Base-by-base conservation (phyloP, 2,329 filamentous ascomycete species). In the Byssothecium circinans region DNA sequence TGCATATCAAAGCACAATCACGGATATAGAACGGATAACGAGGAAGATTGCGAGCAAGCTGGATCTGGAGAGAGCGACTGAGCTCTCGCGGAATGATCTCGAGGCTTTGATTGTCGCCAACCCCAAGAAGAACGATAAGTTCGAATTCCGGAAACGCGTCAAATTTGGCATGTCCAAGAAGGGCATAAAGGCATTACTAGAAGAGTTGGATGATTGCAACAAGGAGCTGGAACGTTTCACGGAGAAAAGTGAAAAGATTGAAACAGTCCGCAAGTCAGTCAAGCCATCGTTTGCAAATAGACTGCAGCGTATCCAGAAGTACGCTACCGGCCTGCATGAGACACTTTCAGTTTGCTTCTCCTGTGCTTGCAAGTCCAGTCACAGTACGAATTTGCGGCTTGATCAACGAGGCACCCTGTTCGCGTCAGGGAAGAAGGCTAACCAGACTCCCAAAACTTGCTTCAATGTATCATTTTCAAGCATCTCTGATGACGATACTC, bases 161-260 rank as follows among this genome's bases (percentile, higher is more conserved):
- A 57, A 57, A 5, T 71, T 71, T 43, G 64, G 64, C 3, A 71
- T 70, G 67, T 64, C 53, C 33, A 72, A 70, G 49, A 70, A 69
- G 47, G 64, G 52, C 14, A 63, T 72, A 37, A 70, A 69, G 40
- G 57, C 55, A 18, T 48, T 70, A 10, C 50, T 72, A 3, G 66
- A 69, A 42, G 63, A 72, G 47, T 50, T 72, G 17, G 62, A 69
- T 29, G 65, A 69, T 2, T 72, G 68, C 57, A 71, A 70, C 41
- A 69, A 68, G 29, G 67, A 71, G 41, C 57, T 72, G 3, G 69
- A 72, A 42, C 60, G 69, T 12, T 70, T 71, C 32, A 70, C 68
- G 0, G 64, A 70, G 23, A 64, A 65, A 38, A 69, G 64, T 18
- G 68, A 71, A 43, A 70, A 63, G 51, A 62, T 72, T 3, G 67